Conservation (phyloP, 1,284 basidiomycete genomes). For the Cryptococcus floricola region DNA sequence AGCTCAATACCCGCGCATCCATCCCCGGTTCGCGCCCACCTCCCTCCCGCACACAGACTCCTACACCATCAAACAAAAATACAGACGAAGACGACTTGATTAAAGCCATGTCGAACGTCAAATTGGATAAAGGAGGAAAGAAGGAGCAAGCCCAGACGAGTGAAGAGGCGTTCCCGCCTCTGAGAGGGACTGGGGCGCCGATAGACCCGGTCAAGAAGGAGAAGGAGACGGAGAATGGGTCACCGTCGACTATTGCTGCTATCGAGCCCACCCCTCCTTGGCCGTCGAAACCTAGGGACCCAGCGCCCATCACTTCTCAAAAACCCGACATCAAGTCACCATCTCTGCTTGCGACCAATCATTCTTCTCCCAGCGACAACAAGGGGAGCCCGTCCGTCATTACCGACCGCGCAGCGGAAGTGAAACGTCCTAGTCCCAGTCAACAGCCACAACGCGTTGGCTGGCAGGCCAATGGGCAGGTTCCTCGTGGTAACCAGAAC, state of each 20-base stretch:
- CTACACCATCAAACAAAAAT: constrained; percentile 36
- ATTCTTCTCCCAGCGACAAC: neutral
- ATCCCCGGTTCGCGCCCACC: neutral
- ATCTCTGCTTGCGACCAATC: neutral
- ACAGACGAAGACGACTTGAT: constrained; percentile 24
- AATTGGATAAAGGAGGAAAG: constrained; percentile 3
- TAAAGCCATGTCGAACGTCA: constrained; percentile 24
- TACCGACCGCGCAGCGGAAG: constrained; percentile 6
- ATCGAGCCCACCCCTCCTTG: constrained; percentile 10
- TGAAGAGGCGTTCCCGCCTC: constrained; percentile 19
- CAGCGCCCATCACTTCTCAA: neutral
- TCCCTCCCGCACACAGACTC: constrained; percentile 65
- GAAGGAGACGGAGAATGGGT: constrained; percentile 1
- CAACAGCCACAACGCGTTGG: neutral
- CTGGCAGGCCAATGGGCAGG: neutral
- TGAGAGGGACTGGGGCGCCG: constrained; percentile 10
- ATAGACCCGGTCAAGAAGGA: constrained; percentile 1
- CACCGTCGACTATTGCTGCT: neutral
- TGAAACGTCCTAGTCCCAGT: neutral
- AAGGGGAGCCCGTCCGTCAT: constrained; percentile 5
- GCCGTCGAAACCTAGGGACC: constrained; percentile 6
- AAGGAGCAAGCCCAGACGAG: neutral
- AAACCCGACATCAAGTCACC: too few species aligned
- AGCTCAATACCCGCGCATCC: constrained; percentile 50
- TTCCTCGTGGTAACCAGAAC: neutral